Evolutionary conservation across 2,329 filamentous ascomycete species (phyloP).

Genomic region (Monosporascus sp.): DNA sequence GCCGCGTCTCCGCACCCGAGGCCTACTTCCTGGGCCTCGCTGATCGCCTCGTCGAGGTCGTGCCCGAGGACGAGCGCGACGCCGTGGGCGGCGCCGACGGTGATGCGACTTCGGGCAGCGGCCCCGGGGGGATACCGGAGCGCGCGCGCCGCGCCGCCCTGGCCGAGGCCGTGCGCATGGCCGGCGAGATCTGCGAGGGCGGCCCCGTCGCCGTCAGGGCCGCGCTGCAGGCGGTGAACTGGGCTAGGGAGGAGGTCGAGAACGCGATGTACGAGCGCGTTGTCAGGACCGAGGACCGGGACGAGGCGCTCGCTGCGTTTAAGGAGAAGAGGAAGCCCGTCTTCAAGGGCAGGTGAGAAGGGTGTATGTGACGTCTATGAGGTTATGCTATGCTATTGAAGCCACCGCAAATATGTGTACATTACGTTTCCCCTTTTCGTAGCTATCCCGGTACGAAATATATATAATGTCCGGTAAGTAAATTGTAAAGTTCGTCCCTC

Average conservation of each 20-base stretch:
- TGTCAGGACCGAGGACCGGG: conserved; percentile 75
- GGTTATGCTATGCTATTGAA: too few relatives aligned
- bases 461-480: too few relatives aligned
- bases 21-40: conserved; percentile 89
- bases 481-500: too few relatives aligned
- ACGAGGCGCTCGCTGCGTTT: conserved; percentile 86
- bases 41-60: conserved; percentile 80
- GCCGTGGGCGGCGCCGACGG: conserved; percentile 32
- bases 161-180: conserved; percentile 70
- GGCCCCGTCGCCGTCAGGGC: conserved; percentile 78
- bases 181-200: conserved; percentile 81
- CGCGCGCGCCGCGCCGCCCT: conserved; percentile 63
- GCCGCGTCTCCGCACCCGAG: conserved; percentile 76
- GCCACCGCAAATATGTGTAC: too few relatives aligned
- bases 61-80: conserved; percentile 46
- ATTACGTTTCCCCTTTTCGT: too few relatives aligned
- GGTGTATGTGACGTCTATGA: neutral
- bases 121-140: conserved; percentile 38
- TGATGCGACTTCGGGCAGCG: conserved; percentile 29
- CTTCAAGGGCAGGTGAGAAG: conserved; percentile 45
- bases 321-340: conserved; percentile 55
- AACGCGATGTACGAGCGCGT: conserved; percentile 82
- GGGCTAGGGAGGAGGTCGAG: conserved; percentile 71
- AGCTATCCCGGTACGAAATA: too few relatives aligned
- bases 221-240: conserved; percentile 70